Percentiles rank a stretch among this genome's conserved stretches.
phyloP scores from a whole-genome alignment of 2,329 filamentous ascomycete species.

The Venturia nashicola region DNA sequence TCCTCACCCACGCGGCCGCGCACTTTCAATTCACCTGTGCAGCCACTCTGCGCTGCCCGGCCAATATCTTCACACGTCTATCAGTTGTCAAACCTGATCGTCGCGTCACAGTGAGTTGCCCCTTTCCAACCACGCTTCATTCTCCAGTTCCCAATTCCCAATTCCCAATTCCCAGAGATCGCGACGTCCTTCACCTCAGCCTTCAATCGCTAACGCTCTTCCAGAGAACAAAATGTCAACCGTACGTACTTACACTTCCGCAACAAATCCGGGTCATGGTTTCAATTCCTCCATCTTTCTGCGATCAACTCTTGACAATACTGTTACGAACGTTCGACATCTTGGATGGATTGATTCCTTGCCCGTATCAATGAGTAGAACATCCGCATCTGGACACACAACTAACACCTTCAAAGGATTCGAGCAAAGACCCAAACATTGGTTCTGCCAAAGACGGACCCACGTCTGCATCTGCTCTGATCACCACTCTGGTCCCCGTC shows the following conservation, averaged over 20 bases:
- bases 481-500: slow-evolving; percentile 37
- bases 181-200: no score
- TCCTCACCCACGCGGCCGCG: not conserved
- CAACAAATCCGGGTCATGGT: not conserved
- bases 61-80: not conserved
- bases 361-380: not conserved
- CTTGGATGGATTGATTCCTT: not conserved
- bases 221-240: not conserved
- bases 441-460: slow-evolving; percentile 21
- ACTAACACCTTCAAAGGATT: not conserved
- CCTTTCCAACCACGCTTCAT: no score
- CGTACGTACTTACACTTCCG: not conserved
- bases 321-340: not conserved
- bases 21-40: not conserved
- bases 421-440: slow-evolving; percentile 9
- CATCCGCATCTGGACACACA: not conserved
- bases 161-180: no score
- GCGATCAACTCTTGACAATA: not conserved
- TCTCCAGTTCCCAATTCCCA: no score
- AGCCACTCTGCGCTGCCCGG: not conserved
- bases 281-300: not conserved
- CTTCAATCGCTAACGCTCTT: not conserved
- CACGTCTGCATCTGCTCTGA: slow-evolving; percentile 34
- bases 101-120: not conserved
- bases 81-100: not conserved